A percentile compares a stretch with the other conserved stretches of the same genome.
Evolutionary conservation across 2,329 filamentous ascomycete species (phyloP).

Genomic region (Cercospora sp.): DNA sequence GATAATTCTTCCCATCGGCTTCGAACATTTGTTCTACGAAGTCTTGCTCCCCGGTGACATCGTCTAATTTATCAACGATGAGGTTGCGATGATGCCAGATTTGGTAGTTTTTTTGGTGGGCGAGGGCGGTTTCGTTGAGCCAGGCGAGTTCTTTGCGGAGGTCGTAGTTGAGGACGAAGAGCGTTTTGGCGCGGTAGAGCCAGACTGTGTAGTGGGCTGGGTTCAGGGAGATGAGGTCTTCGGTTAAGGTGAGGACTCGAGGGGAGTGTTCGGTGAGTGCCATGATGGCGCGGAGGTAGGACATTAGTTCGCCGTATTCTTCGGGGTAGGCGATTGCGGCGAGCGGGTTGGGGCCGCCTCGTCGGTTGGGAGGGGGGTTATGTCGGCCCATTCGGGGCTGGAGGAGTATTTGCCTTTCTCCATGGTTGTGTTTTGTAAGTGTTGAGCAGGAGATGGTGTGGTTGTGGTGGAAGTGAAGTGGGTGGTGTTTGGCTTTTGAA

Average conservation of each 20-base stretch:
- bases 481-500: background rate
- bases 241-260: constrained; percentile 76
- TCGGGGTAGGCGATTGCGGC: constrained; percentile 90
- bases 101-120: constrained; percentile 96
- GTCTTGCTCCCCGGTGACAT: constrained; percentile 56
- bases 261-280: constrained; percentile 78
- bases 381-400: constrained; percentile 79
- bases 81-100: constrained; percentile 76
- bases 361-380: constrained; percentile 77
- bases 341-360: constrained; percentile 75
- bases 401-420: constrained; percentile 56
- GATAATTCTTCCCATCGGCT: constrained; percentile 93
- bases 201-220: constrained; percentile 98
- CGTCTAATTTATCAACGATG: constrained; percentile 55
- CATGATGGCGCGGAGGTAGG: constrained; percentile 94
- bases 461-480: background rate
- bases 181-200: constrained; percentile 84
- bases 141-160: constrained; percentile 75
- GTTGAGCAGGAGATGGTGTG: background rate
- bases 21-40: constrained; percentile 81
- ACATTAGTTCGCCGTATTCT: constrained; percentile 88
- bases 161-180: constrained; percentile 66
- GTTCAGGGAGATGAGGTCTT: constrained; percentile 88
- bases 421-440: background rate
- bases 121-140: constrained; percentile 80